Percentiles rank a stretch among this genome's conserved stretches.
These are phyloP conservation scores for Rhodamnia argentea DNA, from an alignment of 345 rosid genomes.

Conservation along the genomic window DNA sequence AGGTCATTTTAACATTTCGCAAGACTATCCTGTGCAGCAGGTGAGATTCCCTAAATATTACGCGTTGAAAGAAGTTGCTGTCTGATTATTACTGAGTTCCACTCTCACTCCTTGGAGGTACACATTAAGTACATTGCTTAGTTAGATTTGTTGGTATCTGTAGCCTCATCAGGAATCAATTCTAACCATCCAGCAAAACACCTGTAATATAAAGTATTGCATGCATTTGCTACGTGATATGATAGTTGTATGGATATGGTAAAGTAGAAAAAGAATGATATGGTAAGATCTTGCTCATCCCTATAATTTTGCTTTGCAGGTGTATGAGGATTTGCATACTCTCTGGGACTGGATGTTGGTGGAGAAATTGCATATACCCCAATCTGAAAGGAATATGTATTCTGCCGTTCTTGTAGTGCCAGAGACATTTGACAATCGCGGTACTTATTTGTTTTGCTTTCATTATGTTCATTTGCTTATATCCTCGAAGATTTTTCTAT, in stretches of 20 bases:
- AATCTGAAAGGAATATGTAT: constrained; percentile 54
- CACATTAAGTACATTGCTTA: background rate
- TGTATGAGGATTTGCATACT: constrained; percentile 65
- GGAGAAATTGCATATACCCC: constrained; percentile 57
- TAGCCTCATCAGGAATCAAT: background rate
- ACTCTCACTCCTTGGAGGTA: background rate
- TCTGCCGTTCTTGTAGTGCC: constrained; percentile 82
- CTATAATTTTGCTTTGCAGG: constrained; percentile 29
- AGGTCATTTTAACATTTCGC: constrained; percentile 87
- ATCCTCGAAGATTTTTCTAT: background rate
- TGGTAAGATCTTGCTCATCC: background rate
- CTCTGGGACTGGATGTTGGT: constrained; percentile 86
- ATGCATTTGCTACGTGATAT: background rate
- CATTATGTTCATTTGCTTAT: background rate
- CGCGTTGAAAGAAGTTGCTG: background rate
- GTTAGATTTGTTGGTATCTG: background rate
- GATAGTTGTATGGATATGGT: background rate
- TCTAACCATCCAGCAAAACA: background rate
- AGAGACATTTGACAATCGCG: constrained; percentile 76
- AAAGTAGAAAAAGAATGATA: background rate
- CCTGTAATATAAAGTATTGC: background rate
- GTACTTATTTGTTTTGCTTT: constrained; percentile 20
- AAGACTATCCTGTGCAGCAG: constrained; percentile 75
- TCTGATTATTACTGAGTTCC: background rate
- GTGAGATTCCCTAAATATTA: constrained; percentile 13